Evolutionary conservation across 2,329 filamentous ascomycete species (phyloP), one percentile per base, ranked within the genome.

Genomic region (Chaetomium sp.): DNA sequence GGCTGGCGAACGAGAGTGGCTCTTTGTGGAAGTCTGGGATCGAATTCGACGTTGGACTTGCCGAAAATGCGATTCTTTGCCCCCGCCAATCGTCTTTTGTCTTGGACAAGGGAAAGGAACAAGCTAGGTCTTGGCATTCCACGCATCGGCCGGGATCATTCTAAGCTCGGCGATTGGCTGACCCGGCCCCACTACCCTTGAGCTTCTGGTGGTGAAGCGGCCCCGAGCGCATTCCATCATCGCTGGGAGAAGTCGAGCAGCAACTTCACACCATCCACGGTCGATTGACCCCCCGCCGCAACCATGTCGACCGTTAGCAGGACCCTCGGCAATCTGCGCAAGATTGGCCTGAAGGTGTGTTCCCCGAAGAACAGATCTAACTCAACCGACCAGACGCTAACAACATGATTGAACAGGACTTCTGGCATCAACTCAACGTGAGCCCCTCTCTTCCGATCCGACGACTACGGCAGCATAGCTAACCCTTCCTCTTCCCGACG

Each of bases 401-500:
- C 51, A 61, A 51, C 14, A 35, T 53, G 46, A 53, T 56, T 60
- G 66, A 45, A 66, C 69, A 95, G 91, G 88, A 96, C 73, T 94
- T 87, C 80, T 87, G 84, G 75, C 87, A 89, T 75, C 94, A 97
- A 79, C 82, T 97, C 81, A 85, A 92, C 76, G 89, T 95, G 89
- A 76, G 87, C 79, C 68, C 61, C 53, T 54, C 57, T 46, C 55
- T 38, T 32, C 35, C 37, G 14, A 32, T 19, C 55, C 57, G 60
- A 61, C 56, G 61, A 55, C 58, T 52, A 40, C 8, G 12, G 59
- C 55, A 19, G 60, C 44, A 55, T 52, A 61, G 58, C 66, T 66
- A 60, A 65, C 64, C 37, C 6, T 35, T 32, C 8, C 49, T 54
- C 51, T 36, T 36, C 41, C 46, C 42, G 46, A 59, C 59, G 40